Evolutionary conservation across 2,329 filamentous ascomycete genomes (phyloP).

Genomic region (Curvularia sp.): DNA sequence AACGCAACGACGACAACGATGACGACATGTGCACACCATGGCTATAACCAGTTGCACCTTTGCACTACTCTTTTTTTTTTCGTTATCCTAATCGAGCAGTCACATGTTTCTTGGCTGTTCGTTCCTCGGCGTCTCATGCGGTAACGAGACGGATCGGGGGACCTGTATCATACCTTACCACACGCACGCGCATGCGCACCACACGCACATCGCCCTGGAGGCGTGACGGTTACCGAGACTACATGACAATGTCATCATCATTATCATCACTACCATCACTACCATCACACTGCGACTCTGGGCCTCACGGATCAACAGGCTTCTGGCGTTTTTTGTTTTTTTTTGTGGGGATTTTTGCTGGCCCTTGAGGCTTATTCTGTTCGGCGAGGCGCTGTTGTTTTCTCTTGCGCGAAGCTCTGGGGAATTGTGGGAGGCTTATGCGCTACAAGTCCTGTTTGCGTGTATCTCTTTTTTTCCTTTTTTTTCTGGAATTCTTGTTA

Average conservation of each 20-base stretch:
- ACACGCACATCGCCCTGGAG: background rate
- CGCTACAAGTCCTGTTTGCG: background rate
- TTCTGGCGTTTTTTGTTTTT: background rate
- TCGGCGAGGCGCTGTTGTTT: no score
- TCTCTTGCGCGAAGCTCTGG: background rate
- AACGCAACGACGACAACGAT: background rate
- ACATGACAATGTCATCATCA: background rate
- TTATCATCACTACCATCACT: background rate
- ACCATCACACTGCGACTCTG: background rate
- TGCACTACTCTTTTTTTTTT: background rate
- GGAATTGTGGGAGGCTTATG: background rate
- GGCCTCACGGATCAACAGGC: background rate
- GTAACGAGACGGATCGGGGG: background rate
- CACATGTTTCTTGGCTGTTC: background rate
- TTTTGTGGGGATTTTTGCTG: background rate
- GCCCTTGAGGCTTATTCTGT: background rate
- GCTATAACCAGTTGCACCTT: background rate
- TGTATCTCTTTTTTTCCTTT: background rate
- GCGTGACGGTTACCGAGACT: background rate
- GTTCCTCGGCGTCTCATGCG: background rate
- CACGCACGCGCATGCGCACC: background rate
- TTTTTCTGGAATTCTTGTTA: background rate
- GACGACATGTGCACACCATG: background rate
- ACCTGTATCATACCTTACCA: constrained; percentile 4
- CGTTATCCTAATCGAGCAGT: constrained; percentile 5